Evolutionary conservation across 495 filamentous ascomycete genomes (phyloP), one percentile per base, ranked within the genome.

Genomic region (Penicillium herquei): DNA sequence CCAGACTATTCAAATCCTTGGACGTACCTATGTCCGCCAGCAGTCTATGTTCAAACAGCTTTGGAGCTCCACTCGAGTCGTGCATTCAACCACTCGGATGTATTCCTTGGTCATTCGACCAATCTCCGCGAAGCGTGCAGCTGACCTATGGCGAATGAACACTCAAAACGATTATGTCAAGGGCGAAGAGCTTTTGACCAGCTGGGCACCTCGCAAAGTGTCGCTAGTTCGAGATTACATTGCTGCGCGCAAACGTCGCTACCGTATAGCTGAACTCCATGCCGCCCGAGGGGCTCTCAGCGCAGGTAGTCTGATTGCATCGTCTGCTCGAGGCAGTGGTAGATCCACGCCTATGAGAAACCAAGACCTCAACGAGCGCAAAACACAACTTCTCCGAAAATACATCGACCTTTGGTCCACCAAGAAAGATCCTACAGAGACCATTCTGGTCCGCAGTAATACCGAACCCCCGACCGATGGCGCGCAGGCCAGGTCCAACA

Each of bases 141-240:
- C 89, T 7, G 94, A 98, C 63, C 78, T 98, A 4, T 98, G 94
- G 94, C 83, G 94, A 48, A 96, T 98, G 91, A 93, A 92, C 68
- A 97, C 91, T 3, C 85, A 90, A 45, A 85, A 93, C 58, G 89
- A 93, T 65, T 97, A 96, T 62, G 88, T 98, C 58, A 96, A 95
- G 67, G 94, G 94, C 32, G 93, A 98, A 70, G 94, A 98, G 68
- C 78, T 83, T 16, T 78, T 98, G 12, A 82, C 73, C 5, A 81
- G 84, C 18, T 98, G 94, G 94, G 84, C 86, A 31, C 94, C 94
- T 9, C 83, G 95, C 26, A 91, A 93, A 50, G 87, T 96, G 7
- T 93, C 89, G 13, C 80, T 98, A 6, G 84, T 98, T 18, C 81
- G 81, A 18, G 94, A 98, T 63, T 96, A 87, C 63, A 84, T 96